phyloP scores from a whole-genome alignment of 1,284 basidiomycete species.

The Fomitopsis betulina region DNA sequence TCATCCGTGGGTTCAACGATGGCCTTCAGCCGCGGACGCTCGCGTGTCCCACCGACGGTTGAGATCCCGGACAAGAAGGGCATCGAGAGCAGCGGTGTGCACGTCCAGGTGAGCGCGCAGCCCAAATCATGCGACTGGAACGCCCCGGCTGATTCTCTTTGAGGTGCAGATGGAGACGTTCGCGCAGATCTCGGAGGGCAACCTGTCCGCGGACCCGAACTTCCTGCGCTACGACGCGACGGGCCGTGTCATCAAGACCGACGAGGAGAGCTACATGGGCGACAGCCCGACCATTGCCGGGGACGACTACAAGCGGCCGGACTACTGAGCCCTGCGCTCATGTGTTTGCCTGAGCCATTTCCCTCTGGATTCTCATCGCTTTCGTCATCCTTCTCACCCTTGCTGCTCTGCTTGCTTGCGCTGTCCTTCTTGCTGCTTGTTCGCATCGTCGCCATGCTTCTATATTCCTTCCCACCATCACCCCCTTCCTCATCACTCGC shows the following conservation, averaged over 20 bases:
- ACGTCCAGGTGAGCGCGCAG: conserved; percentile 26
- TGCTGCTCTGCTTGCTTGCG: neutral
- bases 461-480: neutral
- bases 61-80: conserved; percentile 32
- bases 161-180: conserved; percentile 53
- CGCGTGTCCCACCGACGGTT: conserved; percentile 27
- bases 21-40: conserved; percentile 24
- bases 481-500: neutral
- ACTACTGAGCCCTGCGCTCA: conserved; percentile 8
- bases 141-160: neutral
- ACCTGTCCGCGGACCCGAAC: conserved; percentile 33
- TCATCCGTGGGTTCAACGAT: conserved; percentile 22
- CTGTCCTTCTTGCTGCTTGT: neutral
- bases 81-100: conserved; percentile 29
- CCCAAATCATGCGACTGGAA: neutral
- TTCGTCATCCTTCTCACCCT: neutral
- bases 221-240: conserved; percentile 45
- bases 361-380: neutral
- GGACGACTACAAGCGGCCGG: conserved; percentile 56
- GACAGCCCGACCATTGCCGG: conserved; percentile 52
- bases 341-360: neutral
- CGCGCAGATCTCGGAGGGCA: conserved; percentile 30
- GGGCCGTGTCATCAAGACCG: conserved; percentile 37
- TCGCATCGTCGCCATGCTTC: conserved; percentile 2
- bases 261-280: conserved; percentile 20